Percentiles rank a stretch among this genome's conserved stretches.
Evolutionary conservation across 164 flowering plant species (phyloP).

Genomic region (Houttuynia cordata): DNA sequence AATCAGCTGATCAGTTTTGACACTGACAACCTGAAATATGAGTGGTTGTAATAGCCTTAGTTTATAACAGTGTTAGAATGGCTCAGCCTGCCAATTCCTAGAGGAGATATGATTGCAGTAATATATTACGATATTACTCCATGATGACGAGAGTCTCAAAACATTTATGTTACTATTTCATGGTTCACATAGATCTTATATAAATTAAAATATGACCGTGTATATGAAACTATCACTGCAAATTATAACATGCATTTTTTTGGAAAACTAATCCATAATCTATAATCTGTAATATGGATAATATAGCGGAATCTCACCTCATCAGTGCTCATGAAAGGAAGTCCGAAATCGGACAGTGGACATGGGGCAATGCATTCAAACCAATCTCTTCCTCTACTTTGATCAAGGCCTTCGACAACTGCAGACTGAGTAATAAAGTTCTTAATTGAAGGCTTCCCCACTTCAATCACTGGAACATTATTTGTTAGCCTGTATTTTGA

Average conservation of each 20-base stretch:
- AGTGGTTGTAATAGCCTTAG: not conserved
- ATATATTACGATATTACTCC: too few species aligned
- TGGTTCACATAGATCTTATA: too few species aligned
- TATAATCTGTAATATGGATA: too few species aligned
- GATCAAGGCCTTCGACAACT: slow-evolving; percentile 60
- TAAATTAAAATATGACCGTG: not conserved
- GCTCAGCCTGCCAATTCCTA: too few species aligned
- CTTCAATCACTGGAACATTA: slow-evolving; percentile 77
- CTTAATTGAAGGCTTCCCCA: slow-evolving; percentile 45
- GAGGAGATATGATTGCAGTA: too few species aligned
- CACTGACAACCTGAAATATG: slow-evolving; percentile 43
- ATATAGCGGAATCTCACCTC: slow-evolving; percentile 25
- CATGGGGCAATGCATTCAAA: slow-evolving; percentile 51
- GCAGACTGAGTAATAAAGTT: slow-evolving; percentile 93
- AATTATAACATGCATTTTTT: not conserved
- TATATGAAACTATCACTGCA: not conserved
- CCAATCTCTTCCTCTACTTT: slow-evolving; percentile 89
- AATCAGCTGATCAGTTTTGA: slow-evolving; percentile 43
- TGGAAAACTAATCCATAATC: too few species aligned
- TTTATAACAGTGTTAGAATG: too few species aligned
- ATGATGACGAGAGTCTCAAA: too few species aligned
- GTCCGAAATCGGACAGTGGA: slow-evolving; percentile 72
- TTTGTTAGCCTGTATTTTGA: slow-evolving; percentile 79
- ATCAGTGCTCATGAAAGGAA: slow-evolving; percentile 65
- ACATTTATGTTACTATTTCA: too few species aligned